Evolutionary conservation across 148 eudicot species (phyloP).

Genomic region (Chenopodium formosanum): DNA sequence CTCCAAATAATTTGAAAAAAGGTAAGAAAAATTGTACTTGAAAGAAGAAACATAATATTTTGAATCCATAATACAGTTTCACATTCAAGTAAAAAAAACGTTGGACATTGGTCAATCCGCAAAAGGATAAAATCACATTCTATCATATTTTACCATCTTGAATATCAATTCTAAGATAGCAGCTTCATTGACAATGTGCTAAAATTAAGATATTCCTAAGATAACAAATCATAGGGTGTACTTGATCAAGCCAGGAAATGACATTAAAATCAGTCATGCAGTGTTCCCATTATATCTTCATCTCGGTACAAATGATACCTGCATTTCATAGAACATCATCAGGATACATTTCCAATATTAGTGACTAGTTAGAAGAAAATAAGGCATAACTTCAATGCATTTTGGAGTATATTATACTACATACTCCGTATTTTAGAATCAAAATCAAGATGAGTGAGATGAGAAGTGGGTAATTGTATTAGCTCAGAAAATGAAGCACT

Average conservation of each 20-base stretch:
- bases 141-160: background rate
- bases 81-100: background rate
- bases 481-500: background rate
- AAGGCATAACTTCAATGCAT: background rate
- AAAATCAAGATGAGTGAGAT: background rate
- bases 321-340: slow-evolving; percentile 8
- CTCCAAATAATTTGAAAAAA: background rate
- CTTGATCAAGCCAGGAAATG: slow-evolving; percentile 12
- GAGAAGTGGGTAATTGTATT: background rate
- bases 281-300: slow-evolving; percentile 39
- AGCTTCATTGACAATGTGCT: slow-evolving; percentile 1
- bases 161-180: background rate
- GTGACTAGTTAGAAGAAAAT: background rate
- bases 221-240: background rate
- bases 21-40: background rate
- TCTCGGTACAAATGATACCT: slow-evolving; percentile 38
- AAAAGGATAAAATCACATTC: background rate
- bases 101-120: background rate
- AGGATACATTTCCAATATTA: background rate
- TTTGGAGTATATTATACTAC: background rate
- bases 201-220: background rate
- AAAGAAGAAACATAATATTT: background rate
- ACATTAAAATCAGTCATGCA: slow-evolving; percentile 29
- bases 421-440: too few species aligned
- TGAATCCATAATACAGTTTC: background rate